Evolutionary conservation across 139 green algal genomes (phyloP).

Genomic region (Closterium sp.): DNA sequence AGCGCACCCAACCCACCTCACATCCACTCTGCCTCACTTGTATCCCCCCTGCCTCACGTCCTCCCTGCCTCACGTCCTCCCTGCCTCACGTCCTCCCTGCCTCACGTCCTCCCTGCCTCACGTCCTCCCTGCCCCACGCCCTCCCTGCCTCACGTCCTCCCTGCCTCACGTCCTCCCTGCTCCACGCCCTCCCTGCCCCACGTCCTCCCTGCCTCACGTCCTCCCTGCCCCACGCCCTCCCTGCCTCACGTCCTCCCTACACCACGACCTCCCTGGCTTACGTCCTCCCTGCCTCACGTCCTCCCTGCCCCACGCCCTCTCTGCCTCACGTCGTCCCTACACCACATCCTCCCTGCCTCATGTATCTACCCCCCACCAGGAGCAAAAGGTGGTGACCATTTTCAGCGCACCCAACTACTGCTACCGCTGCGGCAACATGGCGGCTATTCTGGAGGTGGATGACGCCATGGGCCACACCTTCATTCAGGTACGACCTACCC

Average conservation of each 20-base stretch:
- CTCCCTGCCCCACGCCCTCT: not conserved
- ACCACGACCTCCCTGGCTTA: not conserved
- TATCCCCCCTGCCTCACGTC: too few relatives aligned
- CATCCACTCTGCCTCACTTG: not conserved
- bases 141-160: too few relatives aligned
- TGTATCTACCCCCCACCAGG: slow-evolving; percentile 57
- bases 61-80: too few relatives aligned
- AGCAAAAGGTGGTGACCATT: slow-evolving; percentile 96
- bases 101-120: too few relatives aligned
- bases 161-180: too few relatives aligned
- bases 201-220: too few relatives aligned
- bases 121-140: too few relatives aligned
- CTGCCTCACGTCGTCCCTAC: not conserved
- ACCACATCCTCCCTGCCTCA: too few relatives aligned
- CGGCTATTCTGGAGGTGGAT: slow-evolving; percentile 97
- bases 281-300: not conserved
- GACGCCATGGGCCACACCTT: slow-evolving; percentile 89
- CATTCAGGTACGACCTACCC: slow-evolving; percentile 64
- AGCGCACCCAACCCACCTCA: slow-evolving; percentile 80
- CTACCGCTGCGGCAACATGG: slow-evolving; percentile 61
- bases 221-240: too few relatives aligned
- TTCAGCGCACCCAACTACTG: slow-evolving; percentile 99
- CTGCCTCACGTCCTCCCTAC: too few relatives aligned
- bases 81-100: too few relatives aligned
- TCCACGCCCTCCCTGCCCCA: too few relatives aligned